Base-by-base conservation (phyloP, 2,329 filamentous ascomycete genomes). In the Diaporthe amygdali region DNA sequence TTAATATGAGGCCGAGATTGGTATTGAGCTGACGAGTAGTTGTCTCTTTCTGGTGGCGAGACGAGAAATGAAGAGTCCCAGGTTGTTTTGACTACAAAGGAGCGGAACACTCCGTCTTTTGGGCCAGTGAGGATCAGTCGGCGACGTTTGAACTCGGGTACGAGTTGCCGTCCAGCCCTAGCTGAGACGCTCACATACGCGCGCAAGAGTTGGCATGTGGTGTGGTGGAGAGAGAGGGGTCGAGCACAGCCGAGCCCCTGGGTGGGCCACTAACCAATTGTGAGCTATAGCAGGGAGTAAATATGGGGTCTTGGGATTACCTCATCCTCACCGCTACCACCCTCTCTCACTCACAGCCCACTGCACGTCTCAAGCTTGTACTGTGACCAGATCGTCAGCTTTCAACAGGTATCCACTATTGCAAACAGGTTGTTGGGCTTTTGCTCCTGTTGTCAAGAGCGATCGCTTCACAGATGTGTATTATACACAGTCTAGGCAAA, bases 211-310 rank as follows among this genome's bases (percentile, higher is more conserved):
- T 55, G 44, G 41, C 25, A 7, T 27, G 49, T 52, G 37, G 47
- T 41, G 37, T 39, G 34, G 54, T 56, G 54, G 54, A 39, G 54
- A 56, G 59, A 46, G 64, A 56, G 66, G 66, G 52, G 66, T 49
- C 32, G 27, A 59, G 54, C 52, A 68, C 52, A 68, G 39, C 66
- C 66, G n/a, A 56, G 41, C 30, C n/a, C 47, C 30, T 59, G 30
- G 17, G 66, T 68, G 66, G 66, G 66, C 54, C 66, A 37, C 17
- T 20, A 22, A 25, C 52, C 25, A 47, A 56, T 68, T 37, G 20
- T 56, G 30, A 39, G 15, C 12, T 20, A 12, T 15, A 22, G 27
- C 51, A 47, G 4, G 34, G 51, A 37, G 27, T 15, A 39, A 56
- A 8, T 30, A 46, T 37, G 51, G 39, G 44, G 9, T 27, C 30